phyloP scores from a whole-genome alignment of 225 moss, liverwort and hornwort species.

The Neckera pumila region DNA sequence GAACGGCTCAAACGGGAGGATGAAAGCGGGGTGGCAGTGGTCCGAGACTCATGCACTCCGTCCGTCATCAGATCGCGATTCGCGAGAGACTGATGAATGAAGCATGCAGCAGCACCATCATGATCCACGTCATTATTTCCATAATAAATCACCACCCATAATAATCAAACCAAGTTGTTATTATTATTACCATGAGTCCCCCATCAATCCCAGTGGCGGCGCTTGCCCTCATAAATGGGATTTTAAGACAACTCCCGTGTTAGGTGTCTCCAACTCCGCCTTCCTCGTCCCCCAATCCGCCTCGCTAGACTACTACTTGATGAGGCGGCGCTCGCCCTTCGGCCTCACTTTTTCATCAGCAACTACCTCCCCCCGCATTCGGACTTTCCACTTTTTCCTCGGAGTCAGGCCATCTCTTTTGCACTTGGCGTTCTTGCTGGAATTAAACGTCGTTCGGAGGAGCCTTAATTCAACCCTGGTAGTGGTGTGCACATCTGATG shows the following conservation, averaged over 20 bases:
- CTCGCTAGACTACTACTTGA: background rate
- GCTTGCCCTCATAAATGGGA: background rate
- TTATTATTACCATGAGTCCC: background rate
- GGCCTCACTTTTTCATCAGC: background rate
- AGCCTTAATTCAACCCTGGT: background rate
- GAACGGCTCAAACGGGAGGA: background rate
- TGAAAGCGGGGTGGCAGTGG: too few relatives aligned
- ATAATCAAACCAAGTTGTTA: background rate
- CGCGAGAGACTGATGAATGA: background rate
- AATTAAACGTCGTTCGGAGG: too few relatives aligned
- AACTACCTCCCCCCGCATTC: background rate
- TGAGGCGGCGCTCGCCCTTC: background rate
- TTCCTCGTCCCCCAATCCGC: background rate
- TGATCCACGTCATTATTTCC: background rate
- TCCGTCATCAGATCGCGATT: background rate
- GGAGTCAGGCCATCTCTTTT: background rate
- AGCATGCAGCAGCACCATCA: background rate
- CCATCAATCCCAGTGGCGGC: conserved; percentile 3
- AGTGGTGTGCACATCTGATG: background rate
- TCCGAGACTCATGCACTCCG: background rate
- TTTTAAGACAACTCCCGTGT: background rate
- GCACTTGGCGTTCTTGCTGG: background rate
- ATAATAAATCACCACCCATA: background rate
- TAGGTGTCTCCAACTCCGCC: background rate
- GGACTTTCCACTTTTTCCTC: background rate